Percentiles rank a stretch among this genome's conserved stretches.
These are phyloP conservation scores for Groenewaldozyma salmanticensis DNA, from an alignment of 805 yeast species.

Conservation along the genomic window DNA sequence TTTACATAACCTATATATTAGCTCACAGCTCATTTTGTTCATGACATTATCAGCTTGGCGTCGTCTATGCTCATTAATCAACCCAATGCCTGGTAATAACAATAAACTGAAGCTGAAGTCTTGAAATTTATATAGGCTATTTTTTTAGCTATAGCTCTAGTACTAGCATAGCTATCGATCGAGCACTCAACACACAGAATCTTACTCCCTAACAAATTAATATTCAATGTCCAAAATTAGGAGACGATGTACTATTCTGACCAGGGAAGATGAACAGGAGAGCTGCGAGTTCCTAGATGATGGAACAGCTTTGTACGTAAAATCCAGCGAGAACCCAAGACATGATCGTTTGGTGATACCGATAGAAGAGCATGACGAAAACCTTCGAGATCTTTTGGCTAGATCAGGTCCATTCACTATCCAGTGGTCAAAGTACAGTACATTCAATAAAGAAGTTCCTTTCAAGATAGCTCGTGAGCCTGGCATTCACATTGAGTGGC, in stretches of 20 bases:
- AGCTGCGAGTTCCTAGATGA: not conserved
- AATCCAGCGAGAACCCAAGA: constrained; percentile 8
- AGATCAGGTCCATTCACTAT: constrained; percentile 9
- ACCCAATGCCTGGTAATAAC: no score
- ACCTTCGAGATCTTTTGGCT: not conserved
- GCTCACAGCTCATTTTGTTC: not conserved
- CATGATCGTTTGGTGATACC: constrained; percentile 16
- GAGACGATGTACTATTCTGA: constrained; percentile 13
- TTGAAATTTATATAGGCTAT: no score
- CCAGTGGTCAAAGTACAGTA: constrained; percentile 9
- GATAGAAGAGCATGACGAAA: constrained; percentile 1
- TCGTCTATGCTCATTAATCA: no score
- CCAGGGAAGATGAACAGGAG: constrained; percentile 5
- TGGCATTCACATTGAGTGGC: constrained; percentile 22
- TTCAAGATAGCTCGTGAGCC: constrained; percentile 20
- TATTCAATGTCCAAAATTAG: constrained; percentile 8
- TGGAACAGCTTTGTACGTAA: not conserved
- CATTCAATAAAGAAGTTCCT: constrained; percentile 16
- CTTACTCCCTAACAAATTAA: not conserved
- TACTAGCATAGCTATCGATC: no score
- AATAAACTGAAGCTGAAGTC: no score
- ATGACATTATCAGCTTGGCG: no score
- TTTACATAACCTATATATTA: no score
- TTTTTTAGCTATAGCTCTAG: no score
- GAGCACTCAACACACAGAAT: no score